Base-by-base conservation (phyloP, 179 eudicot species). In the Beta corolliflora region DNA sequence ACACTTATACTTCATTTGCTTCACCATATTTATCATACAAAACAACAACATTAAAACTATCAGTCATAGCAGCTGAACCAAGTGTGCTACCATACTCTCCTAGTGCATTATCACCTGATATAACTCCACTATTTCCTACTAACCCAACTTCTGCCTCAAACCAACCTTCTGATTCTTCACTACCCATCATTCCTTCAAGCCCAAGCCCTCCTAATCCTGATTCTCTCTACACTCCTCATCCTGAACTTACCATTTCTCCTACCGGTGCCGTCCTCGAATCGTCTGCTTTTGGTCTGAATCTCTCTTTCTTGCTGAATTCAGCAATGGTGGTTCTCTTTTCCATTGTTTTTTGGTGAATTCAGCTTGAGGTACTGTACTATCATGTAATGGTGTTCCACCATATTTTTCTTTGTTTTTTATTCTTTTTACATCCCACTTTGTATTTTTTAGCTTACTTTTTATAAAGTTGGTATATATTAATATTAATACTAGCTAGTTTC, bases 191-290 rank as follows among this genome's bases (percentile, higher is more conserved):
- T 50, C 97, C 97, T 52, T 90, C 97, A 59, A 92, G 89, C 36
- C 95, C 89, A 12, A 93, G 96, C 81, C 94, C 96, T 7, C 96
- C 96, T 0, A 91, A 89, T 56, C 96, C 96, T 0, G 95, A 92
- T 81, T 83, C 79, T 41, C 5, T 79, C 23, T 71, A 50, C 9
- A 77, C 89, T 56, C 85, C 88, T 9, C 90, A 88, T 16, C 91
- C 92, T 10, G 83, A 84, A 5, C 13, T 72, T 50, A 84, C 84
- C 75, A 75, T 88, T 56, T 81, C 92, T 3, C 95, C 97, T 5
- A 79, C 82, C 7, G 92, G 85, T 50, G 69, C 85, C 15, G 69
- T 84, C 18, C 88, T 85, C 5, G 87, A 82, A 76, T 89, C 93
- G 71, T 86, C 90, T 56, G 85, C 91, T 9, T 71, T 75, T 64